phyloP scores from a whole-genome alignment of 495 filamentous ascomycete species.

The Neurospora intermedia region DNA sequence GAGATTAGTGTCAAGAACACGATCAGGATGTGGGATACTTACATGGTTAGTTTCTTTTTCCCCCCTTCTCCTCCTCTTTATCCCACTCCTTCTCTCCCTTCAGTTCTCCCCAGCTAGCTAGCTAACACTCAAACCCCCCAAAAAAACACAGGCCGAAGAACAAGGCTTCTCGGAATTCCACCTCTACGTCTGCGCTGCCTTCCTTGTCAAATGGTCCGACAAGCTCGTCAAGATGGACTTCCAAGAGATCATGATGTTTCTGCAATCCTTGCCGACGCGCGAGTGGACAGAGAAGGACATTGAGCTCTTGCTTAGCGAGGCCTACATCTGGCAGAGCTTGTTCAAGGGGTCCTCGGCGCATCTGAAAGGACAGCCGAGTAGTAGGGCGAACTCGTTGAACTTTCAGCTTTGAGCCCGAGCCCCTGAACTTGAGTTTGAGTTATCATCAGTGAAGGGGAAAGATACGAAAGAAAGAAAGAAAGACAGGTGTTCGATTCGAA shows the following conservation, averaged over 20 bases:
- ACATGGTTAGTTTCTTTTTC: conserved; percentile 54
- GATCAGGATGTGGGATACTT: conserved; percentile 99
- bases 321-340: conserved; percentile 90
- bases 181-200: conserved; percentile 94
- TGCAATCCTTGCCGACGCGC: conserved; percentile 89
- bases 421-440: background rate
- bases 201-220: conserved; percentile 97
- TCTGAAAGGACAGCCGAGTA: conserved; percentile 40
- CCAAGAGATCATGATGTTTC: conserved; percentile 97
- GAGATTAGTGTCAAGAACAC: conserved; percentile 93
- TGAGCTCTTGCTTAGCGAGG: conserved; percentile 87
- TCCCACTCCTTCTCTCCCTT: background rate
- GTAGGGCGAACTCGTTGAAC: conserved; percentile 27
- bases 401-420: conserved; percentile 28
- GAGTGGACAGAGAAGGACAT: conserved; percentile 97
- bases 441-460: no score
- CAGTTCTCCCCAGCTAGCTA: background rate
- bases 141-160: conserved; percentile 67
- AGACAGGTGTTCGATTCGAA: background rate
- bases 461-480: background rate
- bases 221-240: conserved; percentile 96
- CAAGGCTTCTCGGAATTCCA: conserved; percentile 98
- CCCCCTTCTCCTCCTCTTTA: background rate
- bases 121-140: conserved; percentile 1
- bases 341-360: conserved; percentile 85